Conservation (phyloP, 441 rosid genomes). For the Hypseocharis bilobata region DNA sequence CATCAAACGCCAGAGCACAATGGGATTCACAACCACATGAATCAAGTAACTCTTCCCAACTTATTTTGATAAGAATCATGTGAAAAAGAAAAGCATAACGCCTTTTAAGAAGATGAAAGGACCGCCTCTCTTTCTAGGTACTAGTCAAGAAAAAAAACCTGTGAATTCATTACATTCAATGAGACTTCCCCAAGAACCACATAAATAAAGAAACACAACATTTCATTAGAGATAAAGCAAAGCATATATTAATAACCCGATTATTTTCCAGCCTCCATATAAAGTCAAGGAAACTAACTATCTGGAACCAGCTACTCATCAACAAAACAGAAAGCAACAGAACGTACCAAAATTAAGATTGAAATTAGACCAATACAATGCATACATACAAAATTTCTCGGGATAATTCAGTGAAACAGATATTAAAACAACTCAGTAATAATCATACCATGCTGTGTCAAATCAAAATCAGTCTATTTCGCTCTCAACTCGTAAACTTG, state of each 20-base stretch:
- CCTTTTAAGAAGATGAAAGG: constrained; percentile 12
- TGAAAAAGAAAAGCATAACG: constrained; percentile 1
- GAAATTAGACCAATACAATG: not conserved
- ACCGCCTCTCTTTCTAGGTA: not conserved
- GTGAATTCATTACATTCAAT: not conserved
- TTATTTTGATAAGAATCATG: constrained; percentile 14
- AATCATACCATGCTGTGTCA: not conserved
- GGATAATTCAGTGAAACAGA: not conserved
- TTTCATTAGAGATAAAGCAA: not conserved
- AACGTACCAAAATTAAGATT: too few species aligned
- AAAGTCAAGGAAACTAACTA: not conserved
- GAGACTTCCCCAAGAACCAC: not conserved
- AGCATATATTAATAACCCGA: too few species aligned
- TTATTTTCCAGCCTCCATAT: not conserved
- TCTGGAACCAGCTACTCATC: not conserved
- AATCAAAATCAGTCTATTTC: not conserved
- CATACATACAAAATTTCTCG: too few species aligned
- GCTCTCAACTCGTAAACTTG: not conserved
- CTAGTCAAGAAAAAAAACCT: not conserved
- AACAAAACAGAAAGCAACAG: not conserved
- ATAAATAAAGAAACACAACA: not conserved
- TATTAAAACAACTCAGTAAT: not conserved
- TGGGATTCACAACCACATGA: constrained; percentile 10
- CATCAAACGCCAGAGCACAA: too few species aligned
- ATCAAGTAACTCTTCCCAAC: constrained; percentile 6